phyloP scores from a whole-genome alignment of 495 filamentous ascomycete species.

The Cairneyella variabilis region DNA sequence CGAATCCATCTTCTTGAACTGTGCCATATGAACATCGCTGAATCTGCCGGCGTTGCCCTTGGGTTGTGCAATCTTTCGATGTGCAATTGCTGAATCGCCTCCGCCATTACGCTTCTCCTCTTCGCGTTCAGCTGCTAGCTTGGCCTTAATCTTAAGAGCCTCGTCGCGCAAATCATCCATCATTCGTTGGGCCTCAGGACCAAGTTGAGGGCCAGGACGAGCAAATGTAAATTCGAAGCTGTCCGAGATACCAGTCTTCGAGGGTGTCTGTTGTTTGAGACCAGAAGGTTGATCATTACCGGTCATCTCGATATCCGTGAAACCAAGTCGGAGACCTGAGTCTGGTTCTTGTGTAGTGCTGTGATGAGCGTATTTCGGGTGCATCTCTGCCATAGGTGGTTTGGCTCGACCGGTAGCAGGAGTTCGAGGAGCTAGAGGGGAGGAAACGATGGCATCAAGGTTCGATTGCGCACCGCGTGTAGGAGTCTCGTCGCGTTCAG shows the following conservation, averaged over 20 bases:
- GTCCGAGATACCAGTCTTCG: slow-evolving; percentile 45
- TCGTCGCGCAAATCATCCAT: slow-evolving; percentile 74
- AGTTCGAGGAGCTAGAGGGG: slow-evolving; percentile 22
- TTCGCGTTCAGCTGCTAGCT: slow-evolving; percentile 53
- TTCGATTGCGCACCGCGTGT: slow-evolving; percentile 7
- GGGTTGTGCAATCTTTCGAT: slow-evolving; percentile 70
- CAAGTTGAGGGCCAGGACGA: slow-evolving; percentile 59
- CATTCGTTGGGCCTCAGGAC: slow-evolving; percentile 67
- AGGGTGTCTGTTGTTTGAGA: slow-evolving; percentile 40
- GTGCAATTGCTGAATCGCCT: slow-evolving; percentile 34
- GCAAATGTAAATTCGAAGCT: slow-evolving; percentile 73
- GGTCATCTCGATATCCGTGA: slow-evolving; percentile 52
- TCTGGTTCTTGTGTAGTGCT: slow-evolving; percentile 67
- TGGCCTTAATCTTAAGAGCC: slow-evolving; percentile 60
- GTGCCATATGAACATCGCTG: slow-evolving; percentile 75
- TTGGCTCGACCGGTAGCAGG: slow-evolving; percentile 31
- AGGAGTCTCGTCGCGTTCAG: slow-evolving; percentile 24
- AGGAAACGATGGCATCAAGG: slow-evolving; percentile 19
- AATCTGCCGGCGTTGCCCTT: slow-evolving; percentile 74
- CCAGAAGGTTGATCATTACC: slow-evolving; percentile 22
- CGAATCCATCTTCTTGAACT: slow-evolving; percentile 96
- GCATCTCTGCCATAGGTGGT: slow-evolving; percentile 67
- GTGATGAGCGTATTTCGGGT: slow-evolving; percentile 68
- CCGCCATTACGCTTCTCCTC: slow-evolving; percentile 36
- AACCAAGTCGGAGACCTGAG: slow-evolving; percentile 62